A percentile compares a stretch with the other conserved stretches of the same genome.
phyloP scores from a whole-genome alignment of 2,329 filamentous ascomycete genomes.

The Exophiala mesophila region DNA sequence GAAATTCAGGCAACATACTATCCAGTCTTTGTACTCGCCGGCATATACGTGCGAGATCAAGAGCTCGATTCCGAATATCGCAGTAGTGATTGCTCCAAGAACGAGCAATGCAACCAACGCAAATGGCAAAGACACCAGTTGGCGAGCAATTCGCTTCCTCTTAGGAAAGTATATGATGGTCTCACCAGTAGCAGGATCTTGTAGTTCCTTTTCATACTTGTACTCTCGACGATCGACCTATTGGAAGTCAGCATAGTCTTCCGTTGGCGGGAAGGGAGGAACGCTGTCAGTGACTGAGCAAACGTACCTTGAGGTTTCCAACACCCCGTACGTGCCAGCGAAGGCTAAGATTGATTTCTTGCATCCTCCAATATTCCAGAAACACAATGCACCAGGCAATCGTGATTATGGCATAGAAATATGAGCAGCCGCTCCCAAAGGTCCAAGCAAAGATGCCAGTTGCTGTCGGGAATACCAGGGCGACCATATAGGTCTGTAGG shows the following conservation, averaged over 20 bases:
- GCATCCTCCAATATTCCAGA: constrained; percentile 2
- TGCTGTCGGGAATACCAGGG: not conserved
- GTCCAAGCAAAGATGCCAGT: not conserved
- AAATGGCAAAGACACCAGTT: not conserved
- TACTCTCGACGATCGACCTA: constrained; percentile 1
- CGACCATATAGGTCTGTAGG: constrained; percentile 1
- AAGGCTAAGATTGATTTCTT: constrained; percentile 1
- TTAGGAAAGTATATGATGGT: not conserved
- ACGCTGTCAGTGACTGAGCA: too few relatives aligned
- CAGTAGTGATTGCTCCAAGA: not conserved
- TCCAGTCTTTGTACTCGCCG: not conserved
- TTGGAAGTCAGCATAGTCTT: not conserved
- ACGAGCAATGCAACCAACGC: not conserved
- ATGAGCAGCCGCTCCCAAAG: not conserved
- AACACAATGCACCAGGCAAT: constrained; percentile 3
- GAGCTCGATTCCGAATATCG: not conserved
- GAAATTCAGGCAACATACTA: not conserved
- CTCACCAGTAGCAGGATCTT: constrained; percentile 1
- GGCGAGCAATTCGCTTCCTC: not conserved
- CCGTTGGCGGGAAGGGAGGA: too few relatives aligned
- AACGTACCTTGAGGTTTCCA: not conserved
- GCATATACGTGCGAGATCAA: constrained; percentile 1
- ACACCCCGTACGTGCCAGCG: constrained; percentile 1
- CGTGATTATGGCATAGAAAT: not conserved
- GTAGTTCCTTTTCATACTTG: not conserved